Evolutionary conservation across 2,329 filamentous ascomycete species (phyloP).

Genomic region (Fusarium sterilihyphosum): DNA sequence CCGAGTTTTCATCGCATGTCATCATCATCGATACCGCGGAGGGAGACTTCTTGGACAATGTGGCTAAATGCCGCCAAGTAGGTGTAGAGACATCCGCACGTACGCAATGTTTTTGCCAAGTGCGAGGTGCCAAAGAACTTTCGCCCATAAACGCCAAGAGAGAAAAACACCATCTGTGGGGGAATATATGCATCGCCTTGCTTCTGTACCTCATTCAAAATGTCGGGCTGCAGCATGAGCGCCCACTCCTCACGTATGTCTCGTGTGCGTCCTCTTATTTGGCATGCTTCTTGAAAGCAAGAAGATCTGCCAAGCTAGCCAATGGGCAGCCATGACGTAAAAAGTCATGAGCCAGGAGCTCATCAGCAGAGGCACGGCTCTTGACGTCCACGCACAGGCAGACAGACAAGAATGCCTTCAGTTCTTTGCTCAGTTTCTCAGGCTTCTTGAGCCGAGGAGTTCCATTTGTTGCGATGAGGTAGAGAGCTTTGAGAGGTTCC

Average conservation of each 20-base stretch:
- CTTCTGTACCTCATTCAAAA: conserved; percentile 41
- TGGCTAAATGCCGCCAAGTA: conserved; percentile 15
- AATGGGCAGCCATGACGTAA: conserved; percentile 89
- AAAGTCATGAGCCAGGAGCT: conserved; percentile 93
- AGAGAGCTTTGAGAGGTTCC: conserved; percentile 95
- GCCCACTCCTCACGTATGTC: conserved; percentile 31
- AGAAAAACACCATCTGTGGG: conserved; percentile 36
- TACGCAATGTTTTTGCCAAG: conserved; percentile 33
- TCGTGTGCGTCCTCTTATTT: conserved; percentile 57
- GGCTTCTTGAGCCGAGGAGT: conserved; percentile 98
- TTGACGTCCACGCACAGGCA: conserved; percentile 97
- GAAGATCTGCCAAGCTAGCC: conserved; percentile 82
- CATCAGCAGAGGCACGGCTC: conserved; percentile 89
- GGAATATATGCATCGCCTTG: conserved; percentile 44
- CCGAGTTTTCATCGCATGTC: conserved; percentile 37
- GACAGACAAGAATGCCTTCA: conserved; percentile 96
- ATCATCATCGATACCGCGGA: conserved; percentile 36
- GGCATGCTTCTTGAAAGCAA: conserved; percentile 83
- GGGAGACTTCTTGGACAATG: conserved; percentile 19
- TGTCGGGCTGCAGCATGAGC: conserved; percentile 30
- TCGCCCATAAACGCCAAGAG: conserved; percentile 44
- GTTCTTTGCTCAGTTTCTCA: conserved; percentile 96
- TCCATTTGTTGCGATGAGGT: conserved; percentile 97
- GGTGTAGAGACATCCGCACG: conserved; percentile 3
- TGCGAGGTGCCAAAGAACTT: conserved; percentile 36